Evolutionary conservation across 495 filamentous ascomycete genomes (phyloP).

Genomic region (Penicillium taxi): DNA sequence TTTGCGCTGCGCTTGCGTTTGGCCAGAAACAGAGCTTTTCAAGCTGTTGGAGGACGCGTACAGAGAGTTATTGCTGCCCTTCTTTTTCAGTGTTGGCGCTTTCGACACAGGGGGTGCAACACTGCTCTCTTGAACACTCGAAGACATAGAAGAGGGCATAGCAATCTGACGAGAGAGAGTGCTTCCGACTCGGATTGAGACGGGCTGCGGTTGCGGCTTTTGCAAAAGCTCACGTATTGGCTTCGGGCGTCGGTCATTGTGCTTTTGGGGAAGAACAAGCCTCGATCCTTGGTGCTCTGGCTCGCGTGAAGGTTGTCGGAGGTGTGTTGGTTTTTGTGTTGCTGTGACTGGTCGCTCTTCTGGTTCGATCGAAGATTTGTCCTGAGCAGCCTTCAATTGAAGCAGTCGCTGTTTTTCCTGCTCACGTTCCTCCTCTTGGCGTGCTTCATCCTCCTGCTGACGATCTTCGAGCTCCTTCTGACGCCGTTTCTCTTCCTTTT

Average conservation of each 20-base stretch:
- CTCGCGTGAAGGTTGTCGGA: slow-evolving; percentile 42
- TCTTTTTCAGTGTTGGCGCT: slow-evolving; percentile 45
- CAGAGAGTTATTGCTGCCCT: slow-evolving; percentile 61
- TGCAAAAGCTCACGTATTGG: slow-evolving; percentile 58
- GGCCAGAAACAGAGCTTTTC: slow-evolving; percentile 57
- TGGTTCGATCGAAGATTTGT: slow-evolving; percentile 26
- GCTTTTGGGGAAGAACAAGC: slow-evolving; percentile 38
- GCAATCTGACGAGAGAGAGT: slow-evolving; percentile 62
- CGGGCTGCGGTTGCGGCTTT: slow-evolving; percentile 66
- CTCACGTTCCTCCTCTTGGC: slow-evolving; percentile 54
- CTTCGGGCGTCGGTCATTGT: slow-evolving; percentile 59
- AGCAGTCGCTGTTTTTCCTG: slow-evolving; percentile 53
- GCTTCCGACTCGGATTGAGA: slow-evolving; percentile 67
- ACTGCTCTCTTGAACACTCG: slow-evolving; percentile 53
- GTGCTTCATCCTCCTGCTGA: slow-evolving; percentile 42
- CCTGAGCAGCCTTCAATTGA: slow-evolving; percentile 28
- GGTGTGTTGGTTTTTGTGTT: slow-evolving; percentile 39
- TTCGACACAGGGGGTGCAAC: slow-evolving; percentile 37
- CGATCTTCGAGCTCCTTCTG: slow-evolving; percentile 52
- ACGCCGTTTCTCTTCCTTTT: slow-evolving; percentile 56
- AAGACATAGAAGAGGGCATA: slow-evolving; percentile 50
- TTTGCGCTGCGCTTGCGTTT: slow-evolving; percentile 43
- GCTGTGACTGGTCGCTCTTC: slow-evolving; percentile 24
- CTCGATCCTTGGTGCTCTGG: slow-evolving; percentile 34
- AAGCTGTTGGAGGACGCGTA: slow-evolving; percentile 58